phyloP scores from a whole-genome alignment of 305 asterid genomes.

The Rubia tinctorum region DNA sequence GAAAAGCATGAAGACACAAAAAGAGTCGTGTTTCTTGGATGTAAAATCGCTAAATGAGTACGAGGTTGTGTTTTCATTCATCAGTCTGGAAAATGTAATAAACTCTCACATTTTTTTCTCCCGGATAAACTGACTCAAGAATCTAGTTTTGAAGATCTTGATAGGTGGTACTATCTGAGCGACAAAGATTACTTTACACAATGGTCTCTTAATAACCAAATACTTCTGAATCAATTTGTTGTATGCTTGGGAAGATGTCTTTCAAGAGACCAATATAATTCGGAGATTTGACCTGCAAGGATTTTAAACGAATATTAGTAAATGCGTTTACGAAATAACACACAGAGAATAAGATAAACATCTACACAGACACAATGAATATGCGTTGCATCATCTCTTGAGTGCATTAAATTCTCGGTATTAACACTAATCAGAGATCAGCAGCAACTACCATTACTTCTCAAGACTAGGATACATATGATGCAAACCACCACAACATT shows the following conservation, averaged over 20 bases:
- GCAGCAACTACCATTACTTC: neutral
- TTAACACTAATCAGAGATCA: too few species aligned
- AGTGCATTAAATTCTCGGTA: too few species aligned
- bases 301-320: conserved; percentile 14
- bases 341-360: neutral
- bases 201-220: conserved; percentile 37
- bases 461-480: neutral
- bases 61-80: neutral
- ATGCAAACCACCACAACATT: neutral
- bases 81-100: neutral
- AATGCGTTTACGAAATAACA: neutral
- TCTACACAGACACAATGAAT: neutral
- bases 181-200: conserved; percentile 15
- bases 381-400: neutral
- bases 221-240: conserved; percentile 82
- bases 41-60: neutral
- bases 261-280: conserved; percentile 55
- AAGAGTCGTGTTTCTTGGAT: neutral
- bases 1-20: neutral
- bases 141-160: neutral
- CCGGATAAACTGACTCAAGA: neutral
- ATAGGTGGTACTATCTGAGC: neutral
- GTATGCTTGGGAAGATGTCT: conserved; percentile 63
- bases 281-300: conserved; percentile 67
- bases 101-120: neutral